These are phyloP conservation scores for Dothistroma pini DNA, from an alignment of 2,329 filamentous ascomycete genomes.

Conservation along the genomic window DNA sequence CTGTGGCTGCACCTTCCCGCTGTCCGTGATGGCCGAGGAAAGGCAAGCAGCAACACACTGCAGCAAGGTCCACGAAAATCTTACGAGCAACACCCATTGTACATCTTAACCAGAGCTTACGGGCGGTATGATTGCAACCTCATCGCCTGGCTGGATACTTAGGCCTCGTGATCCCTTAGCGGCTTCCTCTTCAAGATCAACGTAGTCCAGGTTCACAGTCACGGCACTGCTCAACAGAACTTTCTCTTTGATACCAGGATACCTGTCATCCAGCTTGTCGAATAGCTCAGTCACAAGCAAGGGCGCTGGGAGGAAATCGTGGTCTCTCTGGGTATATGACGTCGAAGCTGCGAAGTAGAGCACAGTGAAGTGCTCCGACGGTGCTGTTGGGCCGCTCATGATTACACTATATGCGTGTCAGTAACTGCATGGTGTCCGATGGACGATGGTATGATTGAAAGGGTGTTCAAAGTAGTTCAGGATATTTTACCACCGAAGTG, in stretches of 20 bases:
- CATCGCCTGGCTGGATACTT: constrained; percentile 68
- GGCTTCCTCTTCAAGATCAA: constrained; percentile 59
- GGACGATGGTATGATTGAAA: neutral
- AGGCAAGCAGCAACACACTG: neutral
- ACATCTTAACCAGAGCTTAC: constrained; percentile 73
- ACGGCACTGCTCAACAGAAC: constrained; percentile 71
- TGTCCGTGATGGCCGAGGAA: neutral
- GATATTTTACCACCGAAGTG: constrained; percentile 24
- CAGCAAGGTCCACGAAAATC: neutral
- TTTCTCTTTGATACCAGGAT: constrained; percentile 65
- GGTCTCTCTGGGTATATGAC: constrained; percentile 65
- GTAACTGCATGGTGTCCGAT: neutral
- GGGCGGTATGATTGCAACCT: constrained; percentile 83
- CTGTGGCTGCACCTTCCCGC: too few species aligned
- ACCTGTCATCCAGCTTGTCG: constrained; percentile 61
- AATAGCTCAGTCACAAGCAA: constrained; percentile 62
- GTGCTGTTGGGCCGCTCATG: constrained; percentile 47
- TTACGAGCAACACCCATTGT: neutral
- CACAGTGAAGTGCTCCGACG: constrained; percentile 67
- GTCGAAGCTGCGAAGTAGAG: constrained; percentile 78
- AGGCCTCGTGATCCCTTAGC: constrained; percentile 40
- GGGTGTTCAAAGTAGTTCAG: neutral
- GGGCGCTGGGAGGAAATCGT: constrained; percentile 64
- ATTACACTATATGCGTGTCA: constrained; percentile 7
- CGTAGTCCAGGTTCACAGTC: constrained; percentile 77